Evolutionary conservation across 2,329 filamentous ascomycete species (phyloP).

Genomic region (Colletotrichum chrysophilum): DNA sequence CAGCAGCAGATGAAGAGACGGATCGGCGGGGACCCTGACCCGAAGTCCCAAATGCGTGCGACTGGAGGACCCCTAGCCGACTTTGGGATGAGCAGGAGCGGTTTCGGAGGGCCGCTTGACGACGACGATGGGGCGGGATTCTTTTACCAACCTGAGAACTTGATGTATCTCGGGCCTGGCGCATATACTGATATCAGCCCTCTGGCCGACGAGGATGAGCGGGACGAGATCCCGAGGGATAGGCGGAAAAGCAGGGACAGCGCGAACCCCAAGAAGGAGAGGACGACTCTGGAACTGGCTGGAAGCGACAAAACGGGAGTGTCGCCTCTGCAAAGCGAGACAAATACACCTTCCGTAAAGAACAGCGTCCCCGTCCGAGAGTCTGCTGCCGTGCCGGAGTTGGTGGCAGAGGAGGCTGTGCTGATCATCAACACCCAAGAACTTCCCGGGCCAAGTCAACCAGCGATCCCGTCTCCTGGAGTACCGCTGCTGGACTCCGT

Average conservation of each 20-base stretch:
- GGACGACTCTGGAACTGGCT: neutral
- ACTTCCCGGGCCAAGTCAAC: neutral
- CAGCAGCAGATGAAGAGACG: slow-evolving; percentile 53
- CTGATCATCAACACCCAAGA: neutral
- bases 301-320: slow-evolving; percentile 16
- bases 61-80: slow-evolving; percentile 24
- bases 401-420: neutral
- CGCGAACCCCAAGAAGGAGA: neutral
- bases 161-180: slow-evolving; percentile 58
- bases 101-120: slow-evolving; percentile 25
- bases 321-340: slow-evolving; percentile 29
- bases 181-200: slow-evolving; percentile 51
- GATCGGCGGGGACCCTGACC: slow-evolving; percentile 20
- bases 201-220: slow-evolving; percentile 43
- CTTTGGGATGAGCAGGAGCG: slow-evolving; percentile 22
- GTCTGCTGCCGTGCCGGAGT: neutral
- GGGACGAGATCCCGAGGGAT: neutral
- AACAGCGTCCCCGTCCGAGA: slow-evolving; percentile 26
- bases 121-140: slow-evolving; percentile 37
- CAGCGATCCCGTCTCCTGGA: neutral
- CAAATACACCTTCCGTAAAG: slow-evolving; percentile 26
- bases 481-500: slow-evolving; percentile 39
- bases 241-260: neutral
- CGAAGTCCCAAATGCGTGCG: slow-evolving; percentile 19
- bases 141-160: slow-evolving; percentile 57